A percentile compares a stretch with the other conserved stretches of the same genome.
phyloP scores from a whole-genome alignment of 2,329 filamentous ascomycete genomes.

The Diaporthe destruens region DNA sequence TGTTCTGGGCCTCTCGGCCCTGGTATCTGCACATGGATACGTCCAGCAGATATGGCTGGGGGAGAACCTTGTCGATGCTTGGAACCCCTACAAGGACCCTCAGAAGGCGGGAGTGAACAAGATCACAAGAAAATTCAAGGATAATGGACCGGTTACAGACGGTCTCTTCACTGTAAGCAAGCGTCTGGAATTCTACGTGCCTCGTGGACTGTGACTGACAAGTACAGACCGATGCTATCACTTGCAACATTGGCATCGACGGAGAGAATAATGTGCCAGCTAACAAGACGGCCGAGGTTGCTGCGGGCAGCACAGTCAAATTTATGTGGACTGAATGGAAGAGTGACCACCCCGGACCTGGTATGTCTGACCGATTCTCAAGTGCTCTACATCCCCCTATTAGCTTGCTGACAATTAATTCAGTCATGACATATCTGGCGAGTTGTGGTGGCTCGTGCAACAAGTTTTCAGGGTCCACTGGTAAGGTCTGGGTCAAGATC shows the following conservation, averaged over 20 bases:
- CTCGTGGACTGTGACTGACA: background rate
- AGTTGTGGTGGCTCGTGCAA: constrained; percentile 17
- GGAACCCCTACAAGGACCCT: constrained; percentile 20
- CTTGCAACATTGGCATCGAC: constrained; percentile 17
- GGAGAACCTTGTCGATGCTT: constrained; percentile 5
- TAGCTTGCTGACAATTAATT: background rate
- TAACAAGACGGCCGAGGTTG: constrained; percentile 3
- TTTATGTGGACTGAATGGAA: constrained; percentile 27
- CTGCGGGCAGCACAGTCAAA: constrained; percentile 17
- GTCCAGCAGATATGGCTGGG: constrained; percentile 19
- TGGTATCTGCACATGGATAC: background rate
- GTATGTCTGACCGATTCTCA: background rate
- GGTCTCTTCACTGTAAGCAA: constrained; percentile 14
- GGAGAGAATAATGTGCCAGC: constrained; percentile 5
- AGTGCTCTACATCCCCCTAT: no score
- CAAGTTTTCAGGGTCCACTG: constrained; percentile 5
- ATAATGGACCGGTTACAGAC: constrained; percentile 18
- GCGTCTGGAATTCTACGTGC: rapidly evolving
- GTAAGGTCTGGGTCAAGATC: constrained; percentile 19
- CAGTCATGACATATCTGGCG: constrained; percentile 18
- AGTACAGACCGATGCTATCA: constrained; percentile 4
- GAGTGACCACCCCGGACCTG: constrained; percentile 13
- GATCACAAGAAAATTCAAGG: constrained; percentile 14
- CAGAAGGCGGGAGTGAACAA: constrained; percentile 14
- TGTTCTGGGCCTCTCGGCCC: background rate